Evolutionary conservation across 352 stramenopile genomes (phyloP), one percentile per base, ranked within the genome.

Genomic region (Blastocystis sp.): DNA sequence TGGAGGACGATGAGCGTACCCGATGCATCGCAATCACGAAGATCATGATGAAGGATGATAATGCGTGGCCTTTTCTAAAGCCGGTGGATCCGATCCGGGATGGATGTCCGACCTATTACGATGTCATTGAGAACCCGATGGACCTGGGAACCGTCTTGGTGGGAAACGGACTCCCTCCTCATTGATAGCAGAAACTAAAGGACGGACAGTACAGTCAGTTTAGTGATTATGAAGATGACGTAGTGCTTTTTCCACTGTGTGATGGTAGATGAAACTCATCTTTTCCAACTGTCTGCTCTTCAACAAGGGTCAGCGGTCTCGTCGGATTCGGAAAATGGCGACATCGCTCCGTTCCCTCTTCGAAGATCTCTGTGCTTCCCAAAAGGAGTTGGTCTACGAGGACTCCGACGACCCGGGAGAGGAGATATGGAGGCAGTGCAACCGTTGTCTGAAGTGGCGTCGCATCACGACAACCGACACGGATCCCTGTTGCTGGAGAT

Each of bases 61-160:
- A 85, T 42, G 38, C 51, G 4, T 75, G 32, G 46, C 51, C 44
- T 21, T 94, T 94, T 81, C 93, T 93, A 72, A 89, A 89, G 53
- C 91, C 89, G 51, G 91, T 94, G 56, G 91, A 94, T 63, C 91
- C 90, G 0, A 89, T 93, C 27, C 87, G 75, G 53, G 92, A 90
- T 88, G 91, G 91, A 57, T 93, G 92, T 64, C 92, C 92, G 54
- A 91, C 93, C 81, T 94, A 94, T 78, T 89, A 91, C 29, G 90
- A 93, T 69, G 87, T 94, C 36, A 90, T 94, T 38, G 93, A 93
- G 87, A 81, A 56, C 18, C 79, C 79, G 8, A 87, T 87, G 79
- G 79, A 87, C 44, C 63, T 87, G 2, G 48, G 49, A n/a, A 87
- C 79, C 24, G 48, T 86, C 44, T 18, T 18, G 7, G 69, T 79